These are phyloP conservation scores for Talaromyces atroroseus DNA, from an alignment of 2,329 filamentous ascomycete species.

Conservation along the genomic window DNA sequence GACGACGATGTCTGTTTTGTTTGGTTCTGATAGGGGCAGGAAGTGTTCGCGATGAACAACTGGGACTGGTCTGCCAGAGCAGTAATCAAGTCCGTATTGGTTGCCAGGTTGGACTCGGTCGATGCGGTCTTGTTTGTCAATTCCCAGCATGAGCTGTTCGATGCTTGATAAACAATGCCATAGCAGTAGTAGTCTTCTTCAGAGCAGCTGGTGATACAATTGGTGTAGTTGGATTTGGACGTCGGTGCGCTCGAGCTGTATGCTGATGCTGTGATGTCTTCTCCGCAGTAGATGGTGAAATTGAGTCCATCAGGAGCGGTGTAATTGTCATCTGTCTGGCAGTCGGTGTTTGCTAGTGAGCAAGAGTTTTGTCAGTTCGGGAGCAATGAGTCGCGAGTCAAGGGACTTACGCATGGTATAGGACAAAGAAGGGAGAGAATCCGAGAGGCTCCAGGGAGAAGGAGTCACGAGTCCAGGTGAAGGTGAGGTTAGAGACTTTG, in stretches of 20 bases:
- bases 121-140: not conserved
- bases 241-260: slow-evolving; percentile 1
- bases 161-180: slow-evolving; percentile 6
- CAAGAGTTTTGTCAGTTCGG: not conserved
- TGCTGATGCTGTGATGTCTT: slow-evolving; percentile 5
- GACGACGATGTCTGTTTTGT: not conserved
- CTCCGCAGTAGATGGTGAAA: slow-evolving; percentile 8
- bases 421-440: no score
- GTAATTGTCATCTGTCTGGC: slow-evolving; percentile 6
- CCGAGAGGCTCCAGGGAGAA: not conserved
- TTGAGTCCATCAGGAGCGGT: slow-evolving; percentile 10
- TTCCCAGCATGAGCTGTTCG: slow-evolving; percentile 12
- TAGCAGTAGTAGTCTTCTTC: slow-evolving; percentile 1
- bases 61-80: not conserved
- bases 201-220: slow-evolving; percentile 4
- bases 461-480: not conserved
- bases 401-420: not conserved
- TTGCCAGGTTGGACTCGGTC: not conserved
- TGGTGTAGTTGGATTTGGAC: slow-evolving; percentile 1
- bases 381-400: not conserved
- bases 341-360: not conserved
- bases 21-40: slow-evolving; percentile 7
- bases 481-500: not conserved
- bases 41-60: not conserved
- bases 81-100: not conserved